These are phyloP conservation scores for Amphirosellinia nigrospora DNA, from an alignment of 495 filamentous ascomycete species.

Conservation along the genomic window DNA sequence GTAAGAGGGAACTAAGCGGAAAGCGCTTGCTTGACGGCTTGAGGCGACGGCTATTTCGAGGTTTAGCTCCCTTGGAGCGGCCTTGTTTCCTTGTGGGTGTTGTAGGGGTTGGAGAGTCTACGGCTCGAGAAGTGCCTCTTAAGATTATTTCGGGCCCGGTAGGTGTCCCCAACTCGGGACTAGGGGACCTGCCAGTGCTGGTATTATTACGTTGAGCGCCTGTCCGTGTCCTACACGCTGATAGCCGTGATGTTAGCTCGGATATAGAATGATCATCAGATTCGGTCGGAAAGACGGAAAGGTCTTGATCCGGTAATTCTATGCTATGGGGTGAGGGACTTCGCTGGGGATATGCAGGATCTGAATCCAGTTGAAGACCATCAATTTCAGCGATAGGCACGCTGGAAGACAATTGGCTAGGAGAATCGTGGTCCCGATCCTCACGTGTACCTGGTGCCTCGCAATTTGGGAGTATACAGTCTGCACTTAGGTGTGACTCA, in stretches of 20 bases:
- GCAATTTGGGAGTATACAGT: background rate
- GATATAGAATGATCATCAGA: background rate
- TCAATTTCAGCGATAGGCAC: conserved; percentile 4
- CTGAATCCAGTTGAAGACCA: background rate
- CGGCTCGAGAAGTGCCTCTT: background rate
- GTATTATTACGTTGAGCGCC: background rate
- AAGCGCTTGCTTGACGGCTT: conserved; percentile 27
- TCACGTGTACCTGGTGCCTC: background rate
- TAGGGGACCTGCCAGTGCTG: conserved; percentile 8
- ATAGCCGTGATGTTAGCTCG: background rate
- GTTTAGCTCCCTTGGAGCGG: background rate
- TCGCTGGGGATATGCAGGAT: background rate
- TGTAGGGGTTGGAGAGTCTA: conserved; percentile 17
- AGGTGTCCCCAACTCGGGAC: conserved; percentile 21
- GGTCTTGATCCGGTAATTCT: conserved; percentile 12
- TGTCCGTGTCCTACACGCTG: background rate
- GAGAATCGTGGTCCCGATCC: background rate
- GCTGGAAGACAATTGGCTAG: background rate
- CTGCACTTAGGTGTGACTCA: background rate
- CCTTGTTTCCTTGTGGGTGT: conserved; percentile 35
- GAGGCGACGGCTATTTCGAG: conserved; percentile 11
- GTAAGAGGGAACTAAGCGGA: conserved; percentile 33
- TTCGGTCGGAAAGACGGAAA: background rate
- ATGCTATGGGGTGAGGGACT: conserved; percentile 1
- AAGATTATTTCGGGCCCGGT: background rate